These are phyloP conservation scores for Malus hybrid DNA, from an alignment of 331 rosid genomes.

Conservation along the genomic window DNA sequence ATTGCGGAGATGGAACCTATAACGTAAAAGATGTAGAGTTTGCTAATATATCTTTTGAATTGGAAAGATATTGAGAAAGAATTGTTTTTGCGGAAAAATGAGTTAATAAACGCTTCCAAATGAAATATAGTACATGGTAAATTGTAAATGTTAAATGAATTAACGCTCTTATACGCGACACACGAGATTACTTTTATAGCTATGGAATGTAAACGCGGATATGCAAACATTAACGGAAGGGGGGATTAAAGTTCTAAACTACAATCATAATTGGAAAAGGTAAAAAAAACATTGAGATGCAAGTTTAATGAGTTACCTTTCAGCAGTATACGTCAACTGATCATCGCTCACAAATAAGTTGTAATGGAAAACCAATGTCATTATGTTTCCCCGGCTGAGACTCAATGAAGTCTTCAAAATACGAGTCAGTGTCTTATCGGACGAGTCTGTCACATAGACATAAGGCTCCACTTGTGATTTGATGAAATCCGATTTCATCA, in stretches of 20 bases:
- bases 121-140: not conserved
- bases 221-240: not conserved
- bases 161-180: not conserved
- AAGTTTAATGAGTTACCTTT: constrained; percentile 49
- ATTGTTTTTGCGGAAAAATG: not conserved
- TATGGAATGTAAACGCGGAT: not conserved
- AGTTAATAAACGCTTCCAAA: not conserved
- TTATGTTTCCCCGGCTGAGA: constrained; percentile 48
- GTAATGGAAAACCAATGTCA: constrained; percentile 61
- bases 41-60: not conserved
- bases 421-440: constrained; percentile 46
- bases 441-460: constrained; percentile 46
- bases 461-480: constrained; percentile 67
- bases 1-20: not conserved
- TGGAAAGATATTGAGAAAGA: not conserved
- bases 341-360: constrained; percentile 61
- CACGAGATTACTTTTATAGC: not conserved
- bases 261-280: not conserved
- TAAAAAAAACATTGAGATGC: not conserved
- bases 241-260: not conserved
- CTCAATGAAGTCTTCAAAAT: constrained; percentile 55
- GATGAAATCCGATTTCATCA: constrained; percentile 59
- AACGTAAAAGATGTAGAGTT: not conserved
- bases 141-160: not conserved
- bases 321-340: constrained; percentile 68